A percentile compares a stretch with the other conserved stretches of the same genome.
These are phyloP conservation scores for Mucor velutinosus DNA, from an alignment of 371 early-diverging fungal genomes.

Conservation along the genomic window DNA sequence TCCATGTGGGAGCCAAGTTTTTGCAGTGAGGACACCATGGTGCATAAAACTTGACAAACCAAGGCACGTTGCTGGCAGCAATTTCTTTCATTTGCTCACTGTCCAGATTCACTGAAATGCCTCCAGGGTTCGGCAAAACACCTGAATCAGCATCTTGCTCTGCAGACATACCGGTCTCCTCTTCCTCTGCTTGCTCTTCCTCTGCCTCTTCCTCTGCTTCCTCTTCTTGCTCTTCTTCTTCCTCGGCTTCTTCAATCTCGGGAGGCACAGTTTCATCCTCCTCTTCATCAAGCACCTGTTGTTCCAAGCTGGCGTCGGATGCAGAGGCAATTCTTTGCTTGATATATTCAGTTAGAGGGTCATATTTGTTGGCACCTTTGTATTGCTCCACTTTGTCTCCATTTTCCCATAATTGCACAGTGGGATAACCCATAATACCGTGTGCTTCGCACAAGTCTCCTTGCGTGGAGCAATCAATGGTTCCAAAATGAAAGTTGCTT, in stretches of 20 bases:
- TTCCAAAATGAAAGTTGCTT: conserved; percentile 67
- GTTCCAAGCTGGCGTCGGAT: background rate
- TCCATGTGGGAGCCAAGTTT: conserved; percentile 78
- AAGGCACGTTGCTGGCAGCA: conserved; percentile 35
- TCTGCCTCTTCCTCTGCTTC: conserved; percentile 5
- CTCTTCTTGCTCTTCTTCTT: background rate
- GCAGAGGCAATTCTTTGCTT: conserved; percentile 19
- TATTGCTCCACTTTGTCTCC: conserved; percentile 61
- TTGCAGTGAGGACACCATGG: conserved; percentile 92
- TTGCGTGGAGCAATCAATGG: conserved; percentile 77
- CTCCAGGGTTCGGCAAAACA: conserved; percentile 32
- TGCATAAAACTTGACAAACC: conserved; percentile 83
- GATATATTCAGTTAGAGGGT: conserved; percentile 26
- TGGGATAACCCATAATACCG: conserved; percentile 59
- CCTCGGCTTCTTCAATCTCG: background rate
- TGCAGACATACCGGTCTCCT: background rate
- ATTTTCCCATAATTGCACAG: conserved; percentile 64
- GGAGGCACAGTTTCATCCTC: background rate
- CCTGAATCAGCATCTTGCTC: background rate
- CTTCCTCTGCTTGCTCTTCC: background rate
- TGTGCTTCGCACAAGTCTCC: conserved; percentile 70
- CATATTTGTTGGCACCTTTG: conserved; percentile 19
- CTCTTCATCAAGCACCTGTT: conserved; percentile 7
- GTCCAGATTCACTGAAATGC: conserved; percentile 35
- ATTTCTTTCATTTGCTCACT: conserved; percentile 18